Conservation (phyloP, 2,329 filamentous ascomycete species). For the Cytospora schulzeri region DNA sequence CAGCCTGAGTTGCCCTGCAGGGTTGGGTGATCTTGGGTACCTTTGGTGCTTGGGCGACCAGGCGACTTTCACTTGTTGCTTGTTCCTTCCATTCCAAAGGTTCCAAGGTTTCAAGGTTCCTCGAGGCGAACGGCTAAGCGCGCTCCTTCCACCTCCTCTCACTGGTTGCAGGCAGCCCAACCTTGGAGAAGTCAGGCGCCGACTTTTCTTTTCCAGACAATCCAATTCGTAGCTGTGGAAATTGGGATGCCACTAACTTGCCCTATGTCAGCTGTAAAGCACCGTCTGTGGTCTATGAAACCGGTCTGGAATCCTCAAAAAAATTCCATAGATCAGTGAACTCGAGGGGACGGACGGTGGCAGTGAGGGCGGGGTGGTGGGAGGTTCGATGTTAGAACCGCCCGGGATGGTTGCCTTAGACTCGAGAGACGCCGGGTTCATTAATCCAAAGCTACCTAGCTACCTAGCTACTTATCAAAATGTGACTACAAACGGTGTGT, state of each 20-base stretch:
- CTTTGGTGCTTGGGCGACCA: not conserved
- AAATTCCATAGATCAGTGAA: not conserved
- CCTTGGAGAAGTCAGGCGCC: not conserved
- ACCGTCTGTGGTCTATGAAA: constrained; percentile 1
- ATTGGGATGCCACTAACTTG: constrained; percentile 1
- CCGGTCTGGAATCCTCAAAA: constrained; percentile 7
- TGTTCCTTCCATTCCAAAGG: not conserved
- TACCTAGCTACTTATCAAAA: not conserved
- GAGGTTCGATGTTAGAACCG: not conserved
- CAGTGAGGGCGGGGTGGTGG: not conserved
- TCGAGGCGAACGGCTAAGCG: constrained; percentile 3
- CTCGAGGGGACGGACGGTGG: not conserved
- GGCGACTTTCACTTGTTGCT: not conserved
- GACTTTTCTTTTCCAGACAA: not conserved
- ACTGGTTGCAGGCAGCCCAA: not conserved
- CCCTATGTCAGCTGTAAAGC: constrained; percentile 7
- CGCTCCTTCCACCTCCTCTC: not conserved
- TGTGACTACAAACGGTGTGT: not conserved
- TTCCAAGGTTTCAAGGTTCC: too few relatives aligned
- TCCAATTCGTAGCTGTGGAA: constrained; percentile 3
- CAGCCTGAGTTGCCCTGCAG: constrained; percentile 18
- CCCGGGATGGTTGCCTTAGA: constrained; percentile 7
- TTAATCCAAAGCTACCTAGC: not conserved
- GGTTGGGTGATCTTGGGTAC: constrained; percentile 8
- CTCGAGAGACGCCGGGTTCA: constrained; percentile 1